Conservation (phyloP, 805 yeast species). For the Cyberlindnera americana region DNA sequence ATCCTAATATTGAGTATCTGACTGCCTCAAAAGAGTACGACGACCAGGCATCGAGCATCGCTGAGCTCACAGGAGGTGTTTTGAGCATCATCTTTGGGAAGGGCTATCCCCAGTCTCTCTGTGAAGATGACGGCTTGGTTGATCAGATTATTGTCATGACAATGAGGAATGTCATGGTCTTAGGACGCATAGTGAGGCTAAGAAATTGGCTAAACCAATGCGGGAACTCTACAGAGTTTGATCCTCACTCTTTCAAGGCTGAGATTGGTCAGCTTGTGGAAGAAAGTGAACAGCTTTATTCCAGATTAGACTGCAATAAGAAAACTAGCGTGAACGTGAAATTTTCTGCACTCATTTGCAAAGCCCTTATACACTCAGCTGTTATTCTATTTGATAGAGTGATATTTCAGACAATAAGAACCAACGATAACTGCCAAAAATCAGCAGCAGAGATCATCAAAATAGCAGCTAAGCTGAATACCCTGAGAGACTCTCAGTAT, state of each 20-base stretch:
- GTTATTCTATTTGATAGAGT: slow-evolving; percentile 2
- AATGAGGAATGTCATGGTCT: slow-evolving; percentile 1
- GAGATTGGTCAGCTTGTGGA: not conserved
- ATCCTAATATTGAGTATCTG: slow-evolving; percentile 1
- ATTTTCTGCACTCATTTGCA: not conserved
- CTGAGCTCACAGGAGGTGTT: too few species aligned
- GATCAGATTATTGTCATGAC: not conserved
- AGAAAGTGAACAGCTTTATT: not conserved
- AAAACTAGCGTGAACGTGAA: not conserved
- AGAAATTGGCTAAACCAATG: slow-evolving; percentile 2
- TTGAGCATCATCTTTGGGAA: too few species aligned
- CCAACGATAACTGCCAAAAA: not conserved
- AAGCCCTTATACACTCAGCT: not conserved
- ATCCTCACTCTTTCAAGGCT: not conserved
- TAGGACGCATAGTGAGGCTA: slow-evolving; percentile 1
- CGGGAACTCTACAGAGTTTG: slow-evolving; percentile 3
- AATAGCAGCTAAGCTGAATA: not conserved
- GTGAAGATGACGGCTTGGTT: not conserved
- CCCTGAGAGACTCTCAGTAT: not conserved
- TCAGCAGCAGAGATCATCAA: not conserved
- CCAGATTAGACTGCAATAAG: too few species aligned
- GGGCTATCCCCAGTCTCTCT: not conserved
- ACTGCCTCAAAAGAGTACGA: not conserved
- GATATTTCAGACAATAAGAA: slow-evolving; percentile 1
- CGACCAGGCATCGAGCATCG: not conserved